These are phyloP conservation scores for Chytridium lagenaria DNA, from an alignment of 371 early-diverging fungal genomes.

Conservation along the genomic window DNA sequence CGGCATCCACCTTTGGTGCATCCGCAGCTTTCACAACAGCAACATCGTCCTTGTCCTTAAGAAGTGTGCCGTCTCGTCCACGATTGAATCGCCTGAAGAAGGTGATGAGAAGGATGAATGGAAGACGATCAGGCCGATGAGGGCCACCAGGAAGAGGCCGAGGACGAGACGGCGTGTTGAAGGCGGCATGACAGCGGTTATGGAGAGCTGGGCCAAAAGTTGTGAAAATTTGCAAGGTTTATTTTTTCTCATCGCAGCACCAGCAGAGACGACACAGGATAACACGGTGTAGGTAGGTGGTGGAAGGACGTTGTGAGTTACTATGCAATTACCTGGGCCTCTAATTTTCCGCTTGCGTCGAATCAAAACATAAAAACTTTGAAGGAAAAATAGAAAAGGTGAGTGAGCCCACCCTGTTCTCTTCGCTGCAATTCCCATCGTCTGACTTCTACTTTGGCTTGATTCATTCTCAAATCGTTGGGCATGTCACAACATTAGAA, in stretches of 20 bases:
- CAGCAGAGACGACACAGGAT: too few relatives aligned
- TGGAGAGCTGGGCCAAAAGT: not conserved
- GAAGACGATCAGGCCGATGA: constrained; percentile 1
- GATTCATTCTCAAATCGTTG: too few relatives aligned
- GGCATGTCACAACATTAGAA: too few relatives aligned
- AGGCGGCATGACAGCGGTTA: constrained; percentile 17
- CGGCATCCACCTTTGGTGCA: not conserved
- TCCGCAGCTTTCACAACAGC: not conserved
- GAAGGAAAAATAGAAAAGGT: too few relatives aligned
- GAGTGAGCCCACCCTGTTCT: too few relatives aligned
- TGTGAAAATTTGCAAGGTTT: not conserved
- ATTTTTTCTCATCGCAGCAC: not conserved
- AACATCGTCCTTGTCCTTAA: not conserved
- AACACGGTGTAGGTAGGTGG: too few relatives aligned
- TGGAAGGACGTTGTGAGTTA: too few relatives aligned
- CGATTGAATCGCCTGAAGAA: not conserved
- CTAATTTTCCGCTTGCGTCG: too few relatives aligned
- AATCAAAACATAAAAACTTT: too few relatives aligned
- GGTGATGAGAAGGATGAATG: constrained; percentile 6
- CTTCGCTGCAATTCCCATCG: too few relatives aligned
- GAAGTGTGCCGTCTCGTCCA: not conserved
- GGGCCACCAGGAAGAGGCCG: not conserved
- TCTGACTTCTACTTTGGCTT: too few relatives aligned
- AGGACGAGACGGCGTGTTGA: constrained; percentile 7
- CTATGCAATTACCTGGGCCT: too few relatives aligned